A percentile compares a stretch with the other conserved stretches of the same genome.
These are phyloP conservation scores for Nepenthes gracilis DNA, from an alignment of 148 eudicot genomes.

Conservation along the genomic window DNA sequence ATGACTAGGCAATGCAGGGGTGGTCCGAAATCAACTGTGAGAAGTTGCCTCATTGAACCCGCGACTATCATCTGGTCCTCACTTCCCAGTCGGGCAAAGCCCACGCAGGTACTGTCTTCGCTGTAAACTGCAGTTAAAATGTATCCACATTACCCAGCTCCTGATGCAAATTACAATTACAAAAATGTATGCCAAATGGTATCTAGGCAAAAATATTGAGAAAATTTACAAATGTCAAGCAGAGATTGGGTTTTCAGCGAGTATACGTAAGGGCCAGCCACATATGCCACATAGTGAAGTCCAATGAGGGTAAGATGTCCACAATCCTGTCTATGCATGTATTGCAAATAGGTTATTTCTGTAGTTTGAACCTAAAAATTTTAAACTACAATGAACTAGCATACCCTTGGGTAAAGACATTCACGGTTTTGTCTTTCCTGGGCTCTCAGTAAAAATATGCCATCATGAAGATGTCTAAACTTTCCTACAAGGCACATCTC, in stretches of 20 bases:
- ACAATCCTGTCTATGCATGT: too few species aligned
- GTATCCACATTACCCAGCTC: background rate
- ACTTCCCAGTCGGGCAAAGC: constrained; percentile 79
- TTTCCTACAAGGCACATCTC: too few species aligned
- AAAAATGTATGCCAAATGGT: background rate
- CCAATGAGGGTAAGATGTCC: too few species aligned
- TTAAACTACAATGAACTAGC: too few species aligned
- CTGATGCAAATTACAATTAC: too few species aligned
- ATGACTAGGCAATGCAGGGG: constrained; percentile 80
- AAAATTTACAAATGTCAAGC: background rate
- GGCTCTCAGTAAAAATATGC: too few species aligned
- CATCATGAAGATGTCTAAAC: too few species aligned
- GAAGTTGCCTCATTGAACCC: constrained; percentile 71
- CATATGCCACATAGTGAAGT: too few species aligned
- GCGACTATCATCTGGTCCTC: constrained; percentile 62
- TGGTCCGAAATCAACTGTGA: constrained; percentile 52
- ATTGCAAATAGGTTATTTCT: too few species aligned
- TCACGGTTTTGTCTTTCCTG: too few species aligned
- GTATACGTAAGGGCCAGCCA: background rate
- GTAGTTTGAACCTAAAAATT: too few species aligned
- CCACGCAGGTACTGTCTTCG: constrained; percentile 63
- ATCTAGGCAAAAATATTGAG: background rate
- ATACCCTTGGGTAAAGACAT: too few species aligned
- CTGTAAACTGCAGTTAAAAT: constrained; percentile 36
- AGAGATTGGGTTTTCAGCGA: background rate